Evolutionary conservation across 163 green algal genomes (phyloP).

Genomic region (Scenedesmus sp.): DNA sequence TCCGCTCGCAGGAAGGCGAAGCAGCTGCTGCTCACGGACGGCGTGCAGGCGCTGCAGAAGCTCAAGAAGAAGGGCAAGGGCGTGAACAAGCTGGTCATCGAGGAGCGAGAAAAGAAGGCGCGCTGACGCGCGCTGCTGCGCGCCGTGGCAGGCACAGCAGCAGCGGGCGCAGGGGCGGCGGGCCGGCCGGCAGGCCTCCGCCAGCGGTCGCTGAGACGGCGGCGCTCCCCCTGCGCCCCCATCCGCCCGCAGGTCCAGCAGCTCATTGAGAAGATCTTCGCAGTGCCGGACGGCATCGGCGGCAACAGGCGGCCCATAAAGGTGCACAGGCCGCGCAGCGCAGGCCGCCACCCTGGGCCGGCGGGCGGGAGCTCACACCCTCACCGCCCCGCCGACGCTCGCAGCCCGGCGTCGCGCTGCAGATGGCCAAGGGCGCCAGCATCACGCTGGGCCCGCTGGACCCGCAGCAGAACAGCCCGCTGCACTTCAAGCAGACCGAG

Average conservation of each 20-base stretch:
- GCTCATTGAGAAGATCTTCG: conserved; percentile 62
- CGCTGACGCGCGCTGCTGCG: no score
- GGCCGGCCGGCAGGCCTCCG: no score
- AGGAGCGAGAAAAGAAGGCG: conserved; percentile 56
- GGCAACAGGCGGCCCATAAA: conserved; percentile 44
- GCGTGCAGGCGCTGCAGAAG: conserved; percentile 54
- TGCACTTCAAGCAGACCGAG: conserved; percentile 45
- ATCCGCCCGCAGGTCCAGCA: conserved; percentile 56
- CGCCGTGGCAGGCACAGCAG: no score
- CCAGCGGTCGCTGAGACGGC: no score
- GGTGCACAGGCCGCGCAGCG: no score
- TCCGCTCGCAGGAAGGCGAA: conserved; percentile 51
- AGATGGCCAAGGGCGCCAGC: conserved; percentile 8
- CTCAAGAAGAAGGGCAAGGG: conserved; percentile 68
- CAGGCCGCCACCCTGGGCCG: no score
- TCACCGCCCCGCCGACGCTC: no score
- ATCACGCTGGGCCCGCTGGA: conserved; percentile 15
- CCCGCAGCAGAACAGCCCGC: conserved; percentile 18
- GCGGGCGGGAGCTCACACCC: no score
- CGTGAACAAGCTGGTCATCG: conserved; percentile 58
- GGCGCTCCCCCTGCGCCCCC: no score
- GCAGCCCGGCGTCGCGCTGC: conserved; percentile 11
- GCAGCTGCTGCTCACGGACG: conserved; percentile 60
- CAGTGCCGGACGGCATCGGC: conserved; percentile 61
- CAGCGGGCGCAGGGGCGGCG: no score